Evolutionary conservation across 1,139 yeast species (phyloP).

Genomic region (Yamadazyma diddensiae): DNA sequence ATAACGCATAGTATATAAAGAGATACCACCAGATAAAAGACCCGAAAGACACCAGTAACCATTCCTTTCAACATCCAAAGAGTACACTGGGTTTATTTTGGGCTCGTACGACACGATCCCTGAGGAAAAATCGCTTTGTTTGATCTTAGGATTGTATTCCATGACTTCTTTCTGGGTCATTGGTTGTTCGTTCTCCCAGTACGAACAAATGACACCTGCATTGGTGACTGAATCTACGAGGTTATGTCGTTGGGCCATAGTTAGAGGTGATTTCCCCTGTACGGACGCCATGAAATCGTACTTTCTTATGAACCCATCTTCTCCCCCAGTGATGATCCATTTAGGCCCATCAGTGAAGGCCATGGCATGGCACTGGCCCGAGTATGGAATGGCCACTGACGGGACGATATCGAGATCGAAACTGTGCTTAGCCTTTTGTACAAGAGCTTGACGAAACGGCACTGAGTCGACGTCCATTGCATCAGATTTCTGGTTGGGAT

Average conservation of each 20-base stretch:
- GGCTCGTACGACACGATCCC: slow-evolving; percentile 59
- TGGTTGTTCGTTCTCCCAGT: slow-evolving; percentile 97
- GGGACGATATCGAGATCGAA: slow-evolving; percentile 60
- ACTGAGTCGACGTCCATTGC: slow-evolving; percentile 11
- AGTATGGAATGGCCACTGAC: slow-evolving; percentile 69
- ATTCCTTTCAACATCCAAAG: slow-evolving; percentile 78
- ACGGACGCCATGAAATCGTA: slow-evolving; percentile 84
- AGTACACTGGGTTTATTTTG: slow-evolving; percentile 75
- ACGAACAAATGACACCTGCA: slow-evolving; percentile 79
- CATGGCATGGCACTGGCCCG: slow-evolving; percentile 69
- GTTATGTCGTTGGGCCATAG: slow-evolving; percentile 89
- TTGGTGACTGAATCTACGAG: slow-evolving; percentile 80
- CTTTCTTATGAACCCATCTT: slow-evolving; percentile 89
- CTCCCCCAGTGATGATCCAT: slow-evolving; percentile 93
- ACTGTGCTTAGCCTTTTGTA: slow-evolving; percentile 43
- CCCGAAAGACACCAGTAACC: slow-evolving; percentile 89
- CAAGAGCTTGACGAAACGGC: slow-evolving; percentile 35
- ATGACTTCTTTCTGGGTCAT: slow-evolving; percentile 41
- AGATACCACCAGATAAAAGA: slow-evolving; percentile 78
- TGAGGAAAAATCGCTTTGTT: slow-evolving; percentile 39
- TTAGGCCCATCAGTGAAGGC: slow-evolving; percentile 80
- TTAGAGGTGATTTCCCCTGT: slow-evolving; percentile 85
- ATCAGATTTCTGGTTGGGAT: slow-evolving; percentile 9
- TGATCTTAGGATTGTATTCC: slow-evolving; percentile 41
- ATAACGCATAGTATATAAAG: slow-evolving; percentile 77